Percentiles rank a stretch among this genome's conserved stretches.
These are phyloP conservation scores for Beauveria brongniartii DNA, from an alignment of 2,329 filamentous ascomycete genomes.

Conservation along the genomic window DNA sequence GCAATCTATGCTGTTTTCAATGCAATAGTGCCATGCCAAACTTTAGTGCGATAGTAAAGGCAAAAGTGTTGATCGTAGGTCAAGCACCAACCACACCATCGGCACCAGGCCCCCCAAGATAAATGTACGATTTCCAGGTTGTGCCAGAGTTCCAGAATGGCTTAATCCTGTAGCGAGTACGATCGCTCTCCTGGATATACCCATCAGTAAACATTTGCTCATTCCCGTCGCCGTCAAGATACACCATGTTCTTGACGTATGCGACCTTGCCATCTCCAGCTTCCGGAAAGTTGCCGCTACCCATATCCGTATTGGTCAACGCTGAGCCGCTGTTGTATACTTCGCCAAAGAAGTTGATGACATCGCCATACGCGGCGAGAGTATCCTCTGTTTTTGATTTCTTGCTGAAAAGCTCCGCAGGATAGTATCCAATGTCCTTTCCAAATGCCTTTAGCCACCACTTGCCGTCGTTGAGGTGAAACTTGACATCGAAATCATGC, in stretches of 20 bases:
- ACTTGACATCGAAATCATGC: conserved; percentile 14
- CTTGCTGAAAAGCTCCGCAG: conserved; percentile 14
- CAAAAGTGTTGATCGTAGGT: not conserved
- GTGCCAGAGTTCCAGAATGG: conserved; percentile 13
- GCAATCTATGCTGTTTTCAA: not conserved
- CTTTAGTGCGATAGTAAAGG: not conserved
- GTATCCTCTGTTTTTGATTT: conserved; percentile 8
- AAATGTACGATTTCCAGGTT: conserved; percentile 15
- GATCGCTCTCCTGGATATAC: conserved; percentile 14
- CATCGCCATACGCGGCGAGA: conserved; percentile 10
- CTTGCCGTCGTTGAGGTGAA: conserved; percentile 12
- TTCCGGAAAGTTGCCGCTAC: conserved; percentile 17
- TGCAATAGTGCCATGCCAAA: not conserved
- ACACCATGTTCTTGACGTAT: conserved; percentile 16
- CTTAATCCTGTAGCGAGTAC: conserved; percentile 12
- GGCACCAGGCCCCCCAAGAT: conserved; percentile 16
- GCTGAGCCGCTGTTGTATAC: conserved; percentile 16
- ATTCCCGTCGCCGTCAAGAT: conserved; percentile 8
- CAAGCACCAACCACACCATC: conserved; percentile 15
- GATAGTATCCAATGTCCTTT: conserved; percentile 16
- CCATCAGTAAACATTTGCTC: not conserved
- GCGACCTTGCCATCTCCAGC: conserved; percentile 12
- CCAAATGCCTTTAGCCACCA: conserved; percentile 16
- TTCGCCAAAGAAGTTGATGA: conserved; percentile 16
- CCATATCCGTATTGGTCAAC: conserved; percentile 17